These are phyloP conservation scores for Puccinia sorghi DNA, from an alignment of 1,284 basidiomycete genomes.

Conservation along the genomic window DNA sequence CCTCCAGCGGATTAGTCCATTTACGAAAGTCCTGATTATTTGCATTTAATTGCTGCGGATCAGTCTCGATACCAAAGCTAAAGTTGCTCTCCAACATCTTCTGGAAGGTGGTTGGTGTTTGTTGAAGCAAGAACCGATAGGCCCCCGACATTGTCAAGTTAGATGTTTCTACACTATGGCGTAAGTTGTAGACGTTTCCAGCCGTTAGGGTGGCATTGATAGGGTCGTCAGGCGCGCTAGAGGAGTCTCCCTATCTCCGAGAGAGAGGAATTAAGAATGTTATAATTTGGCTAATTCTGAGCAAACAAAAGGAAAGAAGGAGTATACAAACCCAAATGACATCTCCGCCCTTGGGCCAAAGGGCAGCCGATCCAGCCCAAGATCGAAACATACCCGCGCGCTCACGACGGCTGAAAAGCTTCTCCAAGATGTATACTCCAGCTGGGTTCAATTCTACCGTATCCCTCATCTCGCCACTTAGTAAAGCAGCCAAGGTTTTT, in stretches of 20 bases:
- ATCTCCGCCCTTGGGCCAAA: constrained; percentile 73
- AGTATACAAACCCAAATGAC: constrained; percentile 79
- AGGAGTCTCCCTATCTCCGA: constrained; percentile 45
- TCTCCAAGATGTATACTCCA: constrained; percentile 66
- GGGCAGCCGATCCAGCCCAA: constrained; percentile 86
- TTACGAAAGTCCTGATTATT: constrained; percentile 63
- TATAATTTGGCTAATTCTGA: not conserved
- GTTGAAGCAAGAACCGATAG: constrained; percentile 76
- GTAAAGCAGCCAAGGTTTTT: constrained; percentile 92
- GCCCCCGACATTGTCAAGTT: constrained; percentile 83
- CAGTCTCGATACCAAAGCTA: constrained; percentile 85
- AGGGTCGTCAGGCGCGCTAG: constrained; percentile 73
- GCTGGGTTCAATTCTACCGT: constrained; percentile 89
- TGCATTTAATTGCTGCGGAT: constrained; percentile 63
- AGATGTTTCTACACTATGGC: constrained; percentile 58
- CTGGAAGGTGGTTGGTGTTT: constrained; percentile 72
- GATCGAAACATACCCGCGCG: constrained; percentile 86
- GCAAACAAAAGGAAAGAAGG: constrained; percentile 51
- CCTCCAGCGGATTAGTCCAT: constrained; percentile 95
- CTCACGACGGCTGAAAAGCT: constrained; percentile 69
- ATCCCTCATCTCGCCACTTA: constrained; percentile 75
- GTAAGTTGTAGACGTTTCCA: constrained; percentile 52
- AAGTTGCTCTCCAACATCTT: constrained; percentile 89
- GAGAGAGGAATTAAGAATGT: not conserved
- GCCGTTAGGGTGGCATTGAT: constrained; percentile 60